Evolutionary conservation across 345 rosid species (phyloP).

Genomic region (Camelina hispida): DNA sequence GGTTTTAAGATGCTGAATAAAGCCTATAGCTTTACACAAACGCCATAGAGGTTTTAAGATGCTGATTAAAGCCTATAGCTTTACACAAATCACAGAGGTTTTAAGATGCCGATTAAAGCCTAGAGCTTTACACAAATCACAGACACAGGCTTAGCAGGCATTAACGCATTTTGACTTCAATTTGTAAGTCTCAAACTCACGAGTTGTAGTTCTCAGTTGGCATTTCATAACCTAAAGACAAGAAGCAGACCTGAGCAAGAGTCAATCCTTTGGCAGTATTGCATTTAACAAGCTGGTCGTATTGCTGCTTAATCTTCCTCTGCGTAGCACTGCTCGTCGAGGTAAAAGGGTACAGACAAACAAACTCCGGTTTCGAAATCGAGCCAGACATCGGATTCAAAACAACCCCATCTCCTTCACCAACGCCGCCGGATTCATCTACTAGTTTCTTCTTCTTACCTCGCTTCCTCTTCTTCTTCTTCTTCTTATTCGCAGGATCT

Average conservation of each 20-base stretch:
- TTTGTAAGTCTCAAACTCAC: neutral
- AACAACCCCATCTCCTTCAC: conserved; percentile 38
- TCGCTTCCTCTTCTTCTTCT: conserved; percentile 64
- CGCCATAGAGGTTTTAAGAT: neutral
- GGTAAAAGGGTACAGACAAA: conserved; percentile 81
- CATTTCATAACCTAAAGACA: neutral
- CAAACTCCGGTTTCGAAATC: conserved; percentile 60
- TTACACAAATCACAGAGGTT: neutral
- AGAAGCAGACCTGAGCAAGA: conserved; percentile 66
- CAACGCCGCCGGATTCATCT: conserved; percentile 43
- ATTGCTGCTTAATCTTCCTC: conserved; percentile 93
- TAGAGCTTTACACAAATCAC: conserved; percentile 15
- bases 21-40: conserved; percentile 12
- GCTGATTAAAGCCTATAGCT: conserved; percentile 4
- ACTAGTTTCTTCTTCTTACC: conserved; percentile 57
- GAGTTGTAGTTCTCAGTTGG: neutral
- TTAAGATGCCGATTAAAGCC: neutral
- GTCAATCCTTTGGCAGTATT: conserved; percentile 72
- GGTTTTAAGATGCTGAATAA: neutral
- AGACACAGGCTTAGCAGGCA: conserved; percentile 20
- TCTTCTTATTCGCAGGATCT: conserved; percentile 61
- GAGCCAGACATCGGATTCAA: conserved; percentile 52
- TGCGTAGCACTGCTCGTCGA: conserved; percentile 86
- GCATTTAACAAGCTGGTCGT: conserved; percentile 77
- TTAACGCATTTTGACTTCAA: neutral